These are phyloP conservation scores for Singerocomus rubriflavus DNA, from an alignment of 1,284 basidiomycete species.

Conservation along the genomic window DNA sequence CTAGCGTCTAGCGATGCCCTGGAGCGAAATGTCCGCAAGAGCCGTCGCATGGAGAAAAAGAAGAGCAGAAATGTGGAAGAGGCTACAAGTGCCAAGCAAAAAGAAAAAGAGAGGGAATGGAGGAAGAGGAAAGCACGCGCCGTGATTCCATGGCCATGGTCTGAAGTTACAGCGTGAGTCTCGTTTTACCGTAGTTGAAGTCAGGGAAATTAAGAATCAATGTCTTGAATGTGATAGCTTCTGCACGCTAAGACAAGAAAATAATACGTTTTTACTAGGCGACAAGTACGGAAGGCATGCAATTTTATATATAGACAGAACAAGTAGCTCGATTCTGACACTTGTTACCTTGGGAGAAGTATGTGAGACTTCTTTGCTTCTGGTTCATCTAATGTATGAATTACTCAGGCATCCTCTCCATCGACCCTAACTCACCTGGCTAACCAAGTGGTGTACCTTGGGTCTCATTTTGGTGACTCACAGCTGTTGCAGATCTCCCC, in stretches of 20 bases:
- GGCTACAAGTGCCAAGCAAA: slow-evolving; percentile 45
- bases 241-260: slow-evolving; percentile 43
- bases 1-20: slow-evolving; percentile 44
- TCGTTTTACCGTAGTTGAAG: neutral
- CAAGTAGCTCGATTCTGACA: slow-evolving; percentile 43
- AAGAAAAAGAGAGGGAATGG: slow-evolving; percentile 52
- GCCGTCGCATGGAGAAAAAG: slow-evolving; percentile 50
- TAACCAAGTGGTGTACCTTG: slow-evolving; percentile 72
- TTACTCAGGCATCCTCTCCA: slow-evolving; percentile 66
- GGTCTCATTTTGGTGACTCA: slow-evolving; percentile 83
- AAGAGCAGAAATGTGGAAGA: slow-evolving; percentile 41
- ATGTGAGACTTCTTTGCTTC: slow-evolving; percentile 14
- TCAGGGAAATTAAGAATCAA: neutral
- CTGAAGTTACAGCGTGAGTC: slow-evolving; percentile 58
- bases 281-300: slow-evolving; percentile 77
- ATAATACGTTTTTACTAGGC: slow-evolving; percentile 61
- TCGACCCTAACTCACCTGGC: slow-evolving; percentile 77
- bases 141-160: slow-evolving; percentile 69
- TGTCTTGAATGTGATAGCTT: slow-evolving; percentile 39
- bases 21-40: slow-evolving; percentile 52
- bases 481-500: slow-evolving; percentile 65
- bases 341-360: slow-evolving; percentile 76
- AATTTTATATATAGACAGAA: slow-evolving; percentile 54
- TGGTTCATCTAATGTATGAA: slow-evolving; percentile 1
- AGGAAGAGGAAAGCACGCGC: slow-evolving; percentile 52